Base-by-base conservation (phyloP, 495 filamentous ascomycete genomes). In the Halenospora varia region DNA sequence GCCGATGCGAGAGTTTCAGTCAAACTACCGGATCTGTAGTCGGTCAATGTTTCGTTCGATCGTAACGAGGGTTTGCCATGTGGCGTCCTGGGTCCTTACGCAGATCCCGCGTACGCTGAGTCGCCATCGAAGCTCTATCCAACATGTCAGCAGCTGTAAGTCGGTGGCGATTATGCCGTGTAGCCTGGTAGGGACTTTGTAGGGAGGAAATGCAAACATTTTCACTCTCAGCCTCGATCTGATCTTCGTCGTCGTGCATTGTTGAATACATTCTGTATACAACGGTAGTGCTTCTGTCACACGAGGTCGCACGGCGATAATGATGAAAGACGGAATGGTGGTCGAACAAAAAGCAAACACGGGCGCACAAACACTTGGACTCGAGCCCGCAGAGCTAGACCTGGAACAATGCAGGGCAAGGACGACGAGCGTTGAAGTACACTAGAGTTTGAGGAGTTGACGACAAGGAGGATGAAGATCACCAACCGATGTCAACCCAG, bases 51-150 rank as follows among this genome's bases (percentile, higher is more conserved):
- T 10, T 2, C 8, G 19, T 13, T 10, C 19, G 8, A 10, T 13
- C 9, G 9, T 10, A 25, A 24, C 6, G 23, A 25, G 8, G 23
- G 10, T 10, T 10, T 6, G 8, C 11, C 19, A 13, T 10, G 23
- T n/a, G 47, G 19, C 23, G 8, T 20, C 13, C 11, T 6, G 19
- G 47, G 20, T 49, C n/a, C 47, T 49, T 49, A 49, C 47, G 47
- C 3, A 19, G 56, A 59, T 2, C 47, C 39, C 1, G 40, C 56
- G 41, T 46, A 51, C 2, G 56, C 50, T 10, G 56, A 59, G 46
- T 59, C 56, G 13, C 42, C 42, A 49, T 59, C 56, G 10, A 51
- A 53, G 24, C 41, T 15, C 54, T 56, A 42, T 25, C 13, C 25
- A 8, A 48, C 23, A 20, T 17, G 3, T 56, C 20, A 56, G 23